Conservation (phyloP, 2,329 filamentous ascomycete genomes). For the Scortechinia acanthostroma region DNA sequence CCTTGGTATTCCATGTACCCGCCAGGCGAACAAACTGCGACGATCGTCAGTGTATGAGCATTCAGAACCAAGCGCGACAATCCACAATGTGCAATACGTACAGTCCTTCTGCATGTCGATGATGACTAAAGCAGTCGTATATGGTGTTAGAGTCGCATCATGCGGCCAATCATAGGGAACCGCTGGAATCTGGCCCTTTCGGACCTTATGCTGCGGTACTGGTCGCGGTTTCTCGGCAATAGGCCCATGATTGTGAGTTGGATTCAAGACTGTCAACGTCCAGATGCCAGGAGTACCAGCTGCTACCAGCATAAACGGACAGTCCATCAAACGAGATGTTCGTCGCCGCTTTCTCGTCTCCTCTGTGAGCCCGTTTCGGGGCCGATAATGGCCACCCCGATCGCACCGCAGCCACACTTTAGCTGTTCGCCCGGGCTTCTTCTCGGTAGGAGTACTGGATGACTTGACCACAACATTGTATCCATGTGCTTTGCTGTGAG, state of each 20-base stretch:
- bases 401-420: slow-evolving; percentile 33
- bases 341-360: slow-evolving; percentile 30
- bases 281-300: slow-evolving; percentile 30
- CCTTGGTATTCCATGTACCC: slow-evolving; percentile 30
- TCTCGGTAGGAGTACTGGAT: slow-evolving; percentile 31
- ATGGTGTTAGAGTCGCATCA: slow-evolving; percentile 29
- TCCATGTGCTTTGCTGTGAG: slow-evolving; percentile 28
- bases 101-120: slow-evolving; percentile 39
- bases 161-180: slow-evolving; percentile 34
- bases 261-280: slow-evolving; percentile 28
- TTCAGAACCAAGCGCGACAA: not conserved
- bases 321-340: slow-evolving; percentile 31
- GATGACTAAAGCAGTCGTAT: slow-evolving; percentile 32
- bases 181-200: slow-evolving; percentile 12
- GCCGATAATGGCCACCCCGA: slow-evolving; percentile 31
- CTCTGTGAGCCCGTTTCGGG: slow-evolving; percentile 31
- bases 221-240: slow-evolving; percentile 27
- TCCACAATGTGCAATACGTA: slow-evolving; percentile 15
- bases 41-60: slow-evolving; percentile 22
- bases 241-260: slow-evolving; percentile 30
- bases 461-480: slow-evolving; percentile 34
- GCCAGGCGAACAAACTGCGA: slow-evolving; percentile 21
- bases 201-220: slow-evolving; percentile 26
- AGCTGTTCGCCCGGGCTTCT: slow-evolving; percentile 30
- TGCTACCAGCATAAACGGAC: slow-evolving; percentile 31